Evolutionary conservation across 2,329 filamentous ascomycete genomes (phyloP).

Genomic region (Aspergillus ochraceus): DNA sequence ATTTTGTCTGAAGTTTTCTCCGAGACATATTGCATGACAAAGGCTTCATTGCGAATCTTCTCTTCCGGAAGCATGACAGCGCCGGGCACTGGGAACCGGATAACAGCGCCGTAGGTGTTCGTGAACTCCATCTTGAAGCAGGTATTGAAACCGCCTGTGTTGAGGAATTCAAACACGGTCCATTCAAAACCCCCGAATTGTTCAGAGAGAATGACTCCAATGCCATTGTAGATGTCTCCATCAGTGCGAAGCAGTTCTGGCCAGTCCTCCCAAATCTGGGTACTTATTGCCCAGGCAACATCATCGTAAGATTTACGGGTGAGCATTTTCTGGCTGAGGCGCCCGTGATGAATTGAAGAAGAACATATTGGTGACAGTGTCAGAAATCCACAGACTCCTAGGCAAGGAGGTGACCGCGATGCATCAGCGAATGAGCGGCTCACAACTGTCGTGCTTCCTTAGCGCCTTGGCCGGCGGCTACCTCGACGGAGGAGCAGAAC

Average conservation of each 20-base stretch:
- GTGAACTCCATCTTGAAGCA: conserved; percentile 22
- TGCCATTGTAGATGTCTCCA: conserved; percentile 1
- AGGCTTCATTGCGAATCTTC: conserved; percentile 21
- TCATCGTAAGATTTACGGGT: not conserved
- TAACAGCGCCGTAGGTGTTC: conserved; percentile 13
- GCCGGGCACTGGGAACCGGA: conserved; percentile 22
- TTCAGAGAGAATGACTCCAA: conserved; percentile 8
- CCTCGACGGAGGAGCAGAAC: too few species aligned
- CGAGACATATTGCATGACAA: conserved; percentile 8
- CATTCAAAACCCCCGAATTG: conserved; percentile 1
- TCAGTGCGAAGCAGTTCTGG: not conserved
- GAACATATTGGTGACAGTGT: too few species aligned
- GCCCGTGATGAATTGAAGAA: too few species aligned
- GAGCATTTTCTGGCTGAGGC: too few species aligned
- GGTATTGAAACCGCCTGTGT: conserved; percentile 24
- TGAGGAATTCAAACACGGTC: not conserved
- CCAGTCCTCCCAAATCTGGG: not conserved
- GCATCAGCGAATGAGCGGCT: too few species aligned
- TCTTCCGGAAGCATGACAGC: conserved; percentile 24
- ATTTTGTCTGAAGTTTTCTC: conserved; percentile 8
- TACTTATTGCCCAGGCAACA: not conserved
- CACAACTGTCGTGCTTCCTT: too few species aligned
- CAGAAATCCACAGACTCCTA: too few species aligned
- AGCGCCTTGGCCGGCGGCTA: too few species aligned
- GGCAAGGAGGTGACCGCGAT: too few species aligned